phyloP scores from a whole-genome alignment of 345 rosid genomes.

The Schrenkiella parvula region DNA sequence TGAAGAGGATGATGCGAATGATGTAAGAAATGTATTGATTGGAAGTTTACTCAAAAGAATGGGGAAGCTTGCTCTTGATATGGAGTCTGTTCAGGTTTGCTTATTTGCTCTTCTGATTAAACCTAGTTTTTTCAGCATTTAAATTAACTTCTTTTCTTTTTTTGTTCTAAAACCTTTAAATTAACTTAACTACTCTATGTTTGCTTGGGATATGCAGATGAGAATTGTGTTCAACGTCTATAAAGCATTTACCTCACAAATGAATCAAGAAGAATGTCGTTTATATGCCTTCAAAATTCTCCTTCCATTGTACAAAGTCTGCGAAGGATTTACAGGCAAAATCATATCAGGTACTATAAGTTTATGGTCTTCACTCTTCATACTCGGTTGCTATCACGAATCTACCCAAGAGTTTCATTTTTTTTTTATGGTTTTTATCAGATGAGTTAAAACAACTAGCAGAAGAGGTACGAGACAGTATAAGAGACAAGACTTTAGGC shows the following conservation, averaged over 20 bases:
- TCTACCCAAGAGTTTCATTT: neutral
- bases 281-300: slow-evolving; percentile 55
- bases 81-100: slow-evolving; percentile 72
- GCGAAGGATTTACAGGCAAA: slow-evolving; percentile 84
- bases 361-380: neutral
- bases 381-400: neutral
- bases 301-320: slow-evolving; percentile 76
- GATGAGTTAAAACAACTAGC: slow-evolving; percentile 70
- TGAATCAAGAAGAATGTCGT: slow-evolving; percentile 43
- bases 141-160: neutral
- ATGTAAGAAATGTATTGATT: slow-evolving; percentile 42
- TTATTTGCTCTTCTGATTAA: slow-evolving; percentile 5
- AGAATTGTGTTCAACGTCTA: slow-evolving; percentile 57
- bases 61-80: slow-evolving; percentile 78
- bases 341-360: slow-evolving; percentile 53
- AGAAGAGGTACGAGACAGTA: slow-evolving; percentile 55
- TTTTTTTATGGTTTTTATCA: slow-evolving; percentile 28
- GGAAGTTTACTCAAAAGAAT: slow-evolving; percentile 58
- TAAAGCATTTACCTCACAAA: slow-evolving; percentile 39
- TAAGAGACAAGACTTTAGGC: slow-evolving; percentile 50
- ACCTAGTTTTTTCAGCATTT: neutral
- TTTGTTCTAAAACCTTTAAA: too few species aligned
- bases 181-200: slow-evolving; percentile 4
- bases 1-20: slow-evolving; percentile 26
- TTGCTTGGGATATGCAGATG: slow-evolving; percentile 50